Percentiles rank a stretch among this genome's conserved stretches.
Conservation (phyloP, 2,329 filamentous ascomycete species). For the Mollisia scopiformis region DNA sequence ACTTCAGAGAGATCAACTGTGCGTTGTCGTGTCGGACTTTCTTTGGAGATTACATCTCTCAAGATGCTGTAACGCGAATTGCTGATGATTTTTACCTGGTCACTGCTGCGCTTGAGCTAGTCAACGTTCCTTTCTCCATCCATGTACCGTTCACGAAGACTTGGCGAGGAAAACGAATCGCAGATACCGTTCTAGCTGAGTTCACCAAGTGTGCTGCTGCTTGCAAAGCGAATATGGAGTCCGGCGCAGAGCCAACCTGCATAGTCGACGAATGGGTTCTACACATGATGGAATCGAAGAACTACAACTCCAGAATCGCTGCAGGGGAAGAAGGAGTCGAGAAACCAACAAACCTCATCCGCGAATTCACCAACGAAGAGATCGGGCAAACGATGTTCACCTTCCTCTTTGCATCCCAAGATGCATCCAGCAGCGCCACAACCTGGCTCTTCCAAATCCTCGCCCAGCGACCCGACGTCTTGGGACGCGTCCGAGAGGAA, state of each 20-base stretch:
- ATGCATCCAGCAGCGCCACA: conserved; percentile 55
- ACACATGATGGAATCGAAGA: conserved; percentile 72
- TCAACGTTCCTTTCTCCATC: conserved; percentile 72
- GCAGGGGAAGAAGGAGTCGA: conserved; percentile 51
- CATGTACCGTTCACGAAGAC: conserved; percentile 77
- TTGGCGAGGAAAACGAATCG: conserved; percentile 76
- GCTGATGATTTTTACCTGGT: conserved; percentile 80
- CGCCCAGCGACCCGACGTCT: conserved; percentile 52
- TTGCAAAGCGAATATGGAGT: conserved; percentile 71
- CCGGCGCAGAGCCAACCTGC: conserved; percentile 68
- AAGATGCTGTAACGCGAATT: conserved; percentile 72
- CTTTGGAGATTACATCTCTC: conserved; percentile 77
- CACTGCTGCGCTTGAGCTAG: conserved; percentile 77
- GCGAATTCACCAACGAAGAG: conserved; percentile 52
- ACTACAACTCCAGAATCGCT: conserved; percentile 65
- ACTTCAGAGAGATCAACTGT: conserved; percentile 78
- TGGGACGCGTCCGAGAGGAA: conserved; percentile 48
- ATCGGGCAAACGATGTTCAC: conserved; percentile 55
- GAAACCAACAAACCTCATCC: conserved; percentile 51
- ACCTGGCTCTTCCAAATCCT: conserved; percentile 56
- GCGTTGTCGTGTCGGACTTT: conserved; percentile 80
- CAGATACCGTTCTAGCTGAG: conserved; percentile 71
- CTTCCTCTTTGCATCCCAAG: conserved; percentile 56
- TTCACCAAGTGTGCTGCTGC: conserved; percentile 74
- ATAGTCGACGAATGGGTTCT: conserved; percentile 80